Conservation (phyloP, 2,329 filamentous ascomycete species). For the Epichloe gansuensis region DNA sequence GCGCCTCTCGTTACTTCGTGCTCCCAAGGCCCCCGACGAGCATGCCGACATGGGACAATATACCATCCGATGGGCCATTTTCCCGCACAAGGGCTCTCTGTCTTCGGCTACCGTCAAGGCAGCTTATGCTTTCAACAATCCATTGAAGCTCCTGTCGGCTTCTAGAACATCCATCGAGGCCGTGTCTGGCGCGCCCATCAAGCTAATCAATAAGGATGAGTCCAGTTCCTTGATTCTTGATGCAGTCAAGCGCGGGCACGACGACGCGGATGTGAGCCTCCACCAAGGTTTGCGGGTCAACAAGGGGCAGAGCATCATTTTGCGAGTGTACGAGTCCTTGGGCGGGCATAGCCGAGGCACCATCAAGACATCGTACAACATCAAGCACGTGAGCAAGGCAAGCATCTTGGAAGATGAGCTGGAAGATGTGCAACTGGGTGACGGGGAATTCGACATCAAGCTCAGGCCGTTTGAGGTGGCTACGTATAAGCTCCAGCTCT, state of each 20-base stretch:
- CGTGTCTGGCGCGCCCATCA: constrained; percentile 37
- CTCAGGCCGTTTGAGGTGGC: constrained; percentile 76
- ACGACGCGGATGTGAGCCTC: constrained; percentile 60
- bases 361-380: constrained; percentile 53
- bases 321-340: constrained; percentile 78
- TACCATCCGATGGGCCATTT: constrained; percentile 76
- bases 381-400: constrained; percentile 68
- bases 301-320: constrained; percentile 64
- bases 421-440: constrained; percentile 44
- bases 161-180: constrained; percentile 15
- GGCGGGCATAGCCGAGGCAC: constrained; percentile 67
- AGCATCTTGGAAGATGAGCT: constrained; percentile 84
- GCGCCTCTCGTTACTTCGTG: constrained; percentile 73
- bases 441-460: constrained; percentile 44
- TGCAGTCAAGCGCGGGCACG: constrained; percentile 84
- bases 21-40: constrained; percentile 84
- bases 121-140: constrained; percentile 83
- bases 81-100: constrained; percentile 67
- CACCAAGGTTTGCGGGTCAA: constrained; percentile 49
- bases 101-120: constrained; percentile 64
- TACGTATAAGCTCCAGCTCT: constrained; percentile 54
- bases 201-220: constrained; percentile 45
- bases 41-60: constrained; percentile 91
- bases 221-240: constrained; percentile 63
- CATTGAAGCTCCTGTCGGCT: constrained; percentile 35